Evolutionary conservation across 106 monocot species (phyloP), one percentile per base, ranked within the genome.

Genomic region (Chionographis japonica): DNA sequence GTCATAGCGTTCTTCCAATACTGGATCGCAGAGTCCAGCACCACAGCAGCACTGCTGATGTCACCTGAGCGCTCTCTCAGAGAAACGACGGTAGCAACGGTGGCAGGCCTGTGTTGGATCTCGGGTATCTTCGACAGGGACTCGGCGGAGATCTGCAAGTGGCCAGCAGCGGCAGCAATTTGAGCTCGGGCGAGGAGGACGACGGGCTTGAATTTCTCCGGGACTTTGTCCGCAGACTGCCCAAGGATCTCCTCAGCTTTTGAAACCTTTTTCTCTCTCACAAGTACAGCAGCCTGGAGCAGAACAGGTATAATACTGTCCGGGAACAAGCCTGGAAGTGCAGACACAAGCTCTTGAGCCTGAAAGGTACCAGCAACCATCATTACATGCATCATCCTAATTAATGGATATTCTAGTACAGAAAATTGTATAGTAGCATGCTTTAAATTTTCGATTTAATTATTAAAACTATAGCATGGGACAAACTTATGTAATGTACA

Each of bases 1-100:
- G 73, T 65, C 92, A 92, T 92, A 38, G 92, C 54, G 72, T 85
- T 84, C 74, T 79, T 86, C 97, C 97, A 97, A 84, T 89, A 89
- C 19, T 83, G 56, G 12, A 97, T 63, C 13, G 92, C 87, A 35
- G 86, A 80, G 50, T 87, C 85, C 2, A 92, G 72, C 12, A 88
- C 90, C 2, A 78, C 56, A 37, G 54, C 56, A 15, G 90, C 98
- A 67, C 72, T 72, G 58, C 14, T 60, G 38, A 85, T 2, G 64
- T 98, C 87, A 65, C 80, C 78, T 0, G 72, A 40, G 0, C 83
- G 82, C 56, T 89, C 92, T 63, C 58, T 78, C 27, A 98, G 66
- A 12, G 90, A 78, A 37, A 90, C 93, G 40, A 93, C n/a, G 4
- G 98, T 98, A 2, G 98, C 89, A 46, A 93, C 83, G 0, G 90